Evolutionary conservation across 306 rosid species (phyloP), one percentile per base, ranked within the genome.

Genomic region (Gynostemma pentaphyllum): DNA sequence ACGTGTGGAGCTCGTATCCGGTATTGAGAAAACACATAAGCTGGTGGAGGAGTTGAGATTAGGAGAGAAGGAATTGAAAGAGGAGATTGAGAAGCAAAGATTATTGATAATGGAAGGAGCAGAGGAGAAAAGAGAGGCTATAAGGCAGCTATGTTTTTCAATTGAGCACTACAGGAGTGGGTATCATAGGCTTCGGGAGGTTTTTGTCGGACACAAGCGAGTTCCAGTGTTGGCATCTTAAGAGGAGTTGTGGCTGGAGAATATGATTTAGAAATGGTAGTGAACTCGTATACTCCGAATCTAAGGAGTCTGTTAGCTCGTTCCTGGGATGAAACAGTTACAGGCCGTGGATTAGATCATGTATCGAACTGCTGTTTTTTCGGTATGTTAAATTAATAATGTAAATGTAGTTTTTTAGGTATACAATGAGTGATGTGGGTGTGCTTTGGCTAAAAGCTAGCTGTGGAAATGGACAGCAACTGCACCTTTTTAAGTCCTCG

Each of bases 51-150:
- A 82, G 60, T 74, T 79, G 14, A 78, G 77, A 73, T 50, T 74
- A 40, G 82, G 80, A 75, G 69, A 67, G 0, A 78, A 70, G 68
- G 79, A 81, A 67, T 78, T 94, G 0, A 87, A 80, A 61, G 87
- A 72, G 62, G 89, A 82, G 75, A 70, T 86, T 12, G 83, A 88
- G 82, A 84, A 79, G 78, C 95, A 81, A 72, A 84, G 74, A 60
- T 47, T 9, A 1, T 68, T 45, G 51, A 88, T 94, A 27, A 53
- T 51, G 30, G 90, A 94, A 73, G 86, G 83, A 66, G 97, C 88
- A 5, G 99, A 94, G 66, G 94, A 76, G 74, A 94, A 94, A 56
- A 79, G 99, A 7, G 99, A 94, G 78, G 99, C 66, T 5, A 94
- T 94, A 52, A 54, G 99, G 73, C 99, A 94, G 79, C 81, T 94